A percentile compares a stretch with the other conserved stretches of the same genome.
Conservation (phyloP, 306 rosid genomes). For the Gastrolobium bilobum region DNA sequence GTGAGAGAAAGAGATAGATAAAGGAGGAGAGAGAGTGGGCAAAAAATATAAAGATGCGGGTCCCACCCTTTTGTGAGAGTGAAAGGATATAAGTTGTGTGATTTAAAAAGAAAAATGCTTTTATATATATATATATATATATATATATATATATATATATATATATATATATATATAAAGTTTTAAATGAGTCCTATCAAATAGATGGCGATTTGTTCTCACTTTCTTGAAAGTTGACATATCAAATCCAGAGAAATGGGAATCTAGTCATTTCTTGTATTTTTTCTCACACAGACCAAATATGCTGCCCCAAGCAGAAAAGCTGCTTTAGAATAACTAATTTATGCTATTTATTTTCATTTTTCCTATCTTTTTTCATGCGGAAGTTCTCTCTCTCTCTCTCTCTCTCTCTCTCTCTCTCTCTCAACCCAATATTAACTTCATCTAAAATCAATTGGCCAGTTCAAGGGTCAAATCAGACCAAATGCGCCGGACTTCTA, state of each 20-base stretch:
- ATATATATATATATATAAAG: too few species aligned
- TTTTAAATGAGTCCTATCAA: constrained; percentile 30
- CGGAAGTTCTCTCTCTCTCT: background rate
- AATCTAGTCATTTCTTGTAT: constrained; percentile 59
- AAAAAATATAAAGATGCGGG: too few species aligned
- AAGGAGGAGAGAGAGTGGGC: too few species aligned
- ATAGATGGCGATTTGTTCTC: constrained; percentile 33
- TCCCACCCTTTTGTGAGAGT: too few species aligned
- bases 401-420: background rate
- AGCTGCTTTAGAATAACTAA: constrained; percentile 45
- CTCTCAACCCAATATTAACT: constrained; percentile 22
- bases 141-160: too few species aligned
- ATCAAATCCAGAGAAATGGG: constrained; percentile 56
- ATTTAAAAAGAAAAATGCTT: too few species aligned
- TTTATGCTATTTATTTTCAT: background rate
- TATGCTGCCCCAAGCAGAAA: constrained; percentile 43
- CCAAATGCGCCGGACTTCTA: constrained; percentile 38
- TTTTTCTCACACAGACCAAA: constrained; percentile 44
- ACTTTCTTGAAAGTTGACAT: constrained; percentile 53
- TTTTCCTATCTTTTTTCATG: background rate
- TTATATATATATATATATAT: too few species aligned
- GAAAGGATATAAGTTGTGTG: too few species aligned
- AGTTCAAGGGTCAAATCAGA: constrained; percentile 45
- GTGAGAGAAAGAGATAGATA: too few species aligned
- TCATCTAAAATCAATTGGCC: constrained; percentile 40